phyloP scores from a whole-genome alignment of 805 yeast species.

The Metschnikowia hibisci region DNA sequence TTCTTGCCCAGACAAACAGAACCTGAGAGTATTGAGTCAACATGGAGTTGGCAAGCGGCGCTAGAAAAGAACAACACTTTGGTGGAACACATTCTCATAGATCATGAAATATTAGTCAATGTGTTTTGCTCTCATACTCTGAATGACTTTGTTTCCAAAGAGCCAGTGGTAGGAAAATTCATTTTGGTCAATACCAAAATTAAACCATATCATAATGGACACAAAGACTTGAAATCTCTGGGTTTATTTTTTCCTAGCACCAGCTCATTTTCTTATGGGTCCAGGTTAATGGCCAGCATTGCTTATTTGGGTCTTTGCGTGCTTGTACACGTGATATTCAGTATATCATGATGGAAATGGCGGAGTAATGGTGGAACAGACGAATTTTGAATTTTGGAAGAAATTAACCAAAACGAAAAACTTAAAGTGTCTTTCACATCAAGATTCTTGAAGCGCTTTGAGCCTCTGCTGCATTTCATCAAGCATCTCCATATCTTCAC shows the following conservation, averaged over 20 bases:
- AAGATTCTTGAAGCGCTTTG: slow-evolving; percentile 63
- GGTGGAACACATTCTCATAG: slow-evolving; percentile 11
- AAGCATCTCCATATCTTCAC: slow-evolving; percentile 70
- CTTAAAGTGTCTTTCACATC: neutral
- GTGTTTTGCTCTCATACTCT: slow-evolving; percentile 12
- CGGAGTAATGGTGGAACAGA: too few species aligned
- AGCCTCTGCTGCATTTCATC: slow-evolving; percentile 87
- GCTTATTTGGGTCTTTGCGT: slow-evolving; percentile 2
- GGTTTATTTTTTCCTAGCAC: neutral
- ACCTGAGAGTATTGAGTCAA: too few species aligned
- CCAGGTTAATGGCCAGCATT: neutral
- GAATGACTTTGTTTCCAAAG: slow-evolving; percentile 9
- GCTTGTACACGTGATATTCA: neutral
- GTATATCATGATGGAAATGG: neutral
- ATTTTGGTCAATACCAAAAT: neutral
- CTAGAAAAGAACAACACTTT: neutral
- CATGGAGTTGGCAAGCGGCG: too few species aligned
- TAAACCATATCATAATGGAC: neutral
- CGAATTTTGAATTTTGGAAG: too few species aligned
- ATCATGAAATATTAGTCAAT: slow-evolving; percentile 12
- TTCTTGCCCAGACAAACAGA: neutral
- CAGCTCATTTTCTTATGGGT: neutral
- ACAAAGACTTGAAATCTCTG: neutral
- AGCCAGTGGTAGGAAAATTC: slow-evolving; percentile 1
- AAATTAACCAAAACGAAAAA: too few species aligned